Percentiles rank a stretch among this genome's conserved stretches.
These are phyloP conservation scores for Ceratocystis ficicola DNA, from an alignment of 2,329 filamentous ascomycete species.

Conservation along the genomic window DNA sequence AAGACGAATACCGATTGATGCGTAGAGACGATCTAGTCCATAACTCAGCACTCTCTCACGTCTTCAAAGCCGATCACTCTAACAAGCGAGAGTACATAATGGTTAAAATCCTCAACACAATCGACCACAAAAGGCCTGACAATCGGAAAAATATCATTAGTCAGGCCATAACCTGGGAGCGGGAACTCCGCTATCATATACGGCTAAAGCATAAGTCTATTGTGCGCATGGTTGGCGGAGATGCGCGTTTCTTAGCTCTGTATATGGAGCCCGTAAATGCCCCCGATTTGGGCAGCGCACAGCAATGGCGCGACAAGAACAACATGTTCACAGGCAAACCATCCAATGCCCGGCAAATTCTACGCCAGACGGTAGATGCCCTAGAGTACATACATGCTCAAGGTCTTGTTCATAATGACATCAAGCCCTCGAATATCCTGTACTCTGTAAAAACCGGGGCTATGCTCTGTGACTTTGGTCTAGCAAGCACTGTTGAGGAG, in stretches of 20 bases:
- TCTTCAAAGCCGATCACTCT: constrained; percentile 7
- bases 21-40: constrained; percentile 6
- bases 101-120: constrained; percentile 13
- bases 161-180: constrained; percentile 48
- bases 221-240: constrained; percentile 46
- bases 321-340: constrained; percentile 41
- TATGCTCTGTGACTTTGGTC: constrained; percentile 49
- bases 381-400: constrained; percentile 45
- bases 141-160: constrained; percentile 31
- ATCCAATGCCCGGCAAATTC: constrained; percentile 40
- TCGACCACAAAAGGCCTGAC: background rate
- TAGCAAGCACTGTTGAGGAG: constrained; percentile 39
- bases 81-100: constrained; percentile 10
- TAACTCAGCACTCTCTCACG: constrained; percentile 4
- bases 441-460: constrained; percentile 47
- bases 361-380: constrained; percentile 43
- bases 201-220: constrained; percentile 46
- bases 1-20: constrained; percentile 12
- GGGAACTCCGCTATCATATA: constrained; percentile 45
- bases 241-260: constrained; percentile 46
- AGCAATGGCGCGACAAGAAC: constrained; percentile 39
- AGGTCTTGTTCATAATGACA: constrained; percentile 47
- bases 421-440: constrained; percentile 50
- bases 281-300: constrained; percentile 39
- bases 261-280: constrained; percentile 52